Percentiles rank a stretch among this genome's conserved stretches.
Conservation (phyloP, 2,329 filamentous ascomycete species). For the Sporothrix protearum region DNA sequence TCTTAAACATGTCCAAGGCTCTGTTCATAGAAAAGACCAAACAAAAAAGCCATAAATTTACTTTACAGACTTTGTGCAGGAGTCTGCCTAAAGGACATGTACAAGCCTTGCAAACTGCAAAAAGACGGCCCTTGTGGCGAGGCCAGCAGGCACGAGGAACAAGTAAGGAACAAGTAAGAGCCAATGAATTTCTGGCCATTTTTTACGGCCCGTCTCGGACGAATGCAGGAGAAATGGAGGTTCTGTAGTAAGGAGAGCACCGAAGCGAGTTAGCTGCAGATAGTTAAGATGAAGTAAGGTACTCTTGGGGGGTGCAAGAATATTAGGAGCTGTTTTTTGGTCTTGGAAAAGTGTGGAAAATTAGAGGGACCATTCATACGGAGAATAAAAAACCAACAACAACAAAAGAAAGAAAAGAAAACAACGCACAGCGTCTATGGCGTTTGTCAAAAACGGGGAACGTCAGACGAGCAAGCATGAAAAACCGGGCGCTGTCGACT, state of each 20-base stretch:
- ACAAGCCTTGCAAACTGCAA: background rate
- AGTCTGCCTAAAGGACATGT: background rate
- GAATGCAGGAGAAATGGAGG: background rate
- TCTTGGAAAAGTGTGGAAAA: background rate
- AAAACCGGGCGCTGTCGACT: background rate
- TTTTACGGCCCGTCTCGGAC: background rate
- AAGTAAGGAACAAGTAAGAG: background rate
- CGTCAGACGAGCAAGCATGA: too few species aligned
- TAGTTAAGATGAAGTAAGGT: background rate
- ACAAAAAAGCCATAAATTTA: background rate
- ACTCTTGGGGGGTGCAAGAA: background rate
- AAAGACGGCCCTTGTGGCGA: background rate
- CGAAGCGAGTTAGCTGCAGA: background rate
- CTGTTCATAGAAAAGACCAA: background rate
- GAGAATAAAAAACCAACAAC: background rate
- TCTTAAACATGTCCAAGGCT: background rate
- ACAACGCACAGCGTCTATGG: background rate
- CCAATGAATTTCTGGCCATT: background rate
- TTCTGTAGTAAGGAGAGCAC: background rate
- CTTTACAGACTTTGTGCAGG: background rate
- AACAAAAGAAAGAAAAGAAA: background rate
- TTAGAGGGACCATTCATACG: background rate
- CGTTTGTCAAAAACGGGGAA: conserved; percentile 5
- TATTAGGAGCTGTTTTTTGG: background rate
- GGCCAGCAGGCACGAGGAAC: background rate